Conservation (phyloP, 164 flowering plant species). For the Euptelea pleiosperma region DNA sequence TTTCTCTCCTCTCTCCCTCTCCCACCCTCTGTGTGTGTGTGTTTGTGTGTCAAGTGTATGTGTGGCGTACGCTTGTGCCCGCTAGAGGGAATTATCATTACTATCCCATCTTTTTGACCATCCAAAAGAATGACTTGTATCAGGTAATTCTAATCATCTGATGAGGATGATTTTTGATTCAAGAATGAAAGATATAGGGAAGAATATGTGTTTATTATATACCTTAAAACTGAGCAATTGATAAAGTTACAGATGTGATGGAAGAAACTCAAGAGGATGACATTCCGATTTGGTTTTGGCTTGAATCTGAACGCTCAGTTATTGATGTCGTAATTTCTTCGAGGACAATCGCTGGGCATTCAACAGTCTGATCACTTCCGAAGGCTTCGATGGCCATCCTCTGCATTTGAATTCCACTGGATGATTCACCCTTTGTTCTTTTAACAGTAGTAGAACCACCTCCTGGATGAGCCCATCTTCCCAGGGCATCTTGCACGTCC, state of each 20-base stretch:
- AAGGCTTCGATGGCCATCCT: conserved; percentile 10
- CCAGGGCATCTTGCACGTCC: conserved; percentile 33
- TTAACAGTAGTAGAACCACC: no score
- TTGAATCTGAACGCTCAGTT: conserved; percentile 10
- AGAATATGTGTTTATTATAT: no score
- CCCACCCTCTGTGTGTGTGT: no score
- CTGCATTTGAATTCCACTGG: conserved; percentile 20
- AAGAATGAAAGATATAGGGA: no score
- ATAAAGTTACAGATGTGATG: not conserved
- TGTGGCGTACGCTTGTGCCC: no score
- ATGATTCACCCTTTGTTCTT: not conserved
- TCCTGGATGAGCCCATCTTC: not conserved
- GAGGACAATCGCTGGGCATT: conserved; percentile 5
- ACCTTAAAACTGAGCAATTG: not conserved
- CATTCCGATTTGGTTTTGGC: conserved; percentile 1
- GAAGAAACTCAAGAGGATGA: not conserved
- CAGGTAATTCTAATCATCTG: no score
- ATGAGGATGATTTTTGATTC: no score
- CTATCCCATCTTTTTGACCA: no score
- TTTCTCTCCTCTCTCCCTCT: no score
- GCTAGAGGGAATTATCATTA: no score
- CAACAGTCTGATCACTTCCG: not conserved
- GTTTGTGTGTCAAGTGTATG: no score
- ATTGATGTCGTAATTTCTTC: conserved; percentile 12
- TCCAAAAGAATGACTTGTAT: no score